Evolutionary conservation across 2,329 filamentous ascomycete genomes (phyloP).

Genomic region (Phialocephala subalpina): DNA sequence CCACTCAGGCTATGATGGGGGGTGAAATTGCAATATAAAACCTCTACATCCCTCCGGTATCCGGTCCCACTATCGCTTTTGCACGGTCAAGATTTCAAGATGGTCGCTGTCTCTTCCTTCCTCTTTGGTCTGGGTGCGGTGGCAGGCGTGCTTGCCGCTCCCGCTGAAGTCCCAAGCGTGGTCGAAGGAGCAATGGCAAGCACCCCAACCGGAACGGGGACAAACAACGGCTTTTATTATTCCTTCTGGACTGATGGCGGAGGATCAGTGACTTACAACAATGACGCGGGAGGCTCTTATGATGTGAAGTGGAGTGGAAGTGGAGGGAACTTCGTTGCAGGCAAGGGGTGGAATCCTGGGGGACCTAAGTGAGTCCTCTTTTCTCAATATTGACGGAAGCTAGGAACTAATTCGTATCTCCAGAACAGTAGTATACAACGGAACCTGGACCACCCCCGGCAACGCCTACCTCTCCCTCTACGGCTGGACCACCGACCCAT

Average conservation of each 20-base stretch:
- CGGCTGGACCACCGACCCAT: constrained; percentile 54
- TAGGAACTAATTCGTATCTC: neutral
- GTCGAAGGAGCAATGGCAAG: constrained; percentile 3
- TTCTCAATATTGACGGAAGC: neutral
- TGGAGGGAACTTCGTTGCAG: constrained; percentile 10
- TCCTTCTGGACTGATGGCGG: constrained; percentile 11
- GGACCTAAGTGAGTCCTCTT: neutral
- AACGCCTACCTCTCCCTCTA: constrained; percentile 62
- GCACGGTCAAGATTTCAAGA: neutral
- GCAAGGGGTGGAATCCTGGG: constrained; percentile 15
- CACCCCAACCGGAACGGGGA: constrained; percentile 1
- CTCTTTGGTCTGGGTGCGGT: neutral
- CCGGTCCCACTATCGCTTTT: no score
- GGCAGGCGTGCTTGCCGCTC: neutral
- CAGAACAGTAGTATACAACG: constrained; percentile 52
- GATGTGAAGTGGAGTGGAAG: constrained; percentile 9
- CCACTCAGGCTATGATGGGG: no score
- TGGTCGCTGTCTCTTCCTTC: neutral
- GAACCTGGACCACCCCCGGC: constrained; percentile 48
- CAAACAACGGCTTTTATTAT: constrained; percentile 10
- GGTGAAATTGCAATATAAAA: no score
- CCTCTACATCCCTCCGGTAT: no score
- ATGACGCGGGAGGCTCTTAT: constrained; percentile 3
- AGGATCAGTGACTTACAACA: constrained; percentile 12
- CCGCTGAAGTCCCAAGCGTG: neutral